These are phyloP conservation scores for Aspergillus pseudoglaucus DNA, from an alignment of 2,329 filamentous ascomycete genomes.

Conservation along the genomic window DNA sequence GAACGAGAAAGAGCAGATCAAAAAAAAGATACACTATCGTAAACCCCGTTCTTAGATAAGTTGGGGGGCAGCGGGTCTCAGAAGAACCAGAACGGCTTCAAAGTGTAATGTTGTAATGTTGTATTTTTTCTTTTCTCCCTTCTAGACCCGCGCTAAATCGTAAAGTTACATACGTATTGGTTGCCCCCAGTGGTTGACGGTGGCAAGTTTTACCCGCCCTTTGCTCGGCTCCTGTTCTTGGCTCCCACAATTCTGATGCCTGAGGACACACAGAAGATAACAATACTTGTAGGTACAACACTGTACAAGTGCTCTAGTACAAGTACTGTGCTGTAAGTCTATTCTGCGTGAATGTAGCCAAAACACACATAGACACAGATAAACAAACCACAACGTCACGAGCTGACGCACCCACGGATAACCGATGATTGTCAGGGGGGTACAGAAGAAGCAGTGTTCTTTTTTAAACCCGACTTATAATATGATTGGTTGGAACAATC, in stretches of 20 bases:
- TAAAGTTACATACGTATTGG: too few relatives aligned
- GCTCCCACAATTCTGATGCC: too few relatives aligned
- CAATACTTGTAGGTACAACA: too few relatives aligned
- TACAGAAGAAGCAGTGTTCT: neutral
- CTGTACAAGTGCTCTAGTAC: too few relatives aligned
- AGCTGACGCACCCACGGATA: constrained; percentile 17
- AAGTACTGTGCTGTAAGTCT: neutral
- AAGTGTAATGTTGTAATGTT: neutral
- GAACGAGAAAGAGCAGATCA: neutral
- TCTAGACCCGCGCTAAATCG: too few relatives aligned
- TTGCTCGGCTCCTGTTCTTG: too few relatives aligned
- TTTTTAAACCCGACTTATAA: too few relatives aligned
- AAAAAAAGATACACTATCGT: neutral
- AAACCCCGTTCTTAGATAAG: neutral
- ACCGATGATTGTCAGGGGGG: constrained; percentile 20
- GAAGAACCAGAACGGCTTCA: too few relatives aligned
- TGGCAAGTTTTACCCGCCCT: neutral
- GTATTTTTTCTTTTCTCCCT: neutral
- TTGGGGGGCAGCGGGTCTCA: too few relatives aligned
- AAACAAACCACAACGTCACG: constrained; percentile 14
- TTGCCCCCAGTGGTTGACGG: neutral
- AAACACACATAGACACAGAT: neutral
- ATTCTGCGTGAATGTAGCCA: neutral
- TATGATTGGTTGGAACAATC: too few relatives aligned
- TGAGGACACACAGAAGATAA: too few relatives aligned